Evolutionary conservation across 2,329 filamentous ascomycete species (phyloP), one percentile per base, ranked within the genome.

Genomic region (Sporothrix brunneoviolacea): DNA sequence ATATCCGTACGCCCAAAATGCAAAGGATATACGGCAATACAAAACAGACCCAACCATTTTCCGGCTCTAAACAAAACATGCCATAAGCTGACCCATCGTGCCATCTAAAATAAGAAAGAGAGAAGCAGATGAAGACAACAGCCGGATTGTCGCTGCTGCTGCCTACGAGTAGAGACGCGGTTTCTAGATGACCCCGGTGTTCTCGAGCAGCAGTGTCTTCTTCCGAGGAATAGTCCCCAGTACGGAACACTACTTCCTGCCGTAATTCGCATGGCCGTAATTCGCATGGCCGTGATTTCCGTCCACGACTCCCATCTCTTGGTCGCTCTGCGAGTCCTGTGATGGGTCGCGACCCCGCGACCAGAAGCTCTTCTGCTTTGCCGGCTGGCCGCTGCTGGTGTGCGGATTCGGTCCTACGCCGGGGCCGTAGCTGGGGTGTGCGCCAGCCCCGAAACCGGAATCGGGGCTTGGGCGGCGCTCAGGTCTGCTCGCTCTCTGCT

Each of bases 21-120:
- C 36, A 30, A 40, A 49, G 50, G 33, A 53, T 49, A 52, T 52
- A 45, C 45, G 41, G 46, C 32, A 48, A 52, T 44, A 44, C 22
- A 35, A 28, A 24, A 21, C 9, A 24, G 36, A 27, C n/a, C 18
- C 13, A 22, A 8, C 3, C 35, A 37, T 19, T 19, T 6, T 12
- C 4, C 12, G 18, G 12, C 27, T n/a, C 19, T 12, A 33, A 42
- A 21, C 24, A 16, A 15, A 41, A 51, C n/a, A n/a, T n/a, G n/a
- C n/a, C n/a, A n/a, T n/a, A n/a, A n/a, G n/a, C n/a, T n/a, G n/a
- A n/a, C n/a, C n/a, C n/a, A n/a, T n/a, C n/a, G n/a, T n/a, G n/a
- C n/a, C n/a, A 36, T 13, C 7, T 13, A 10, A 37, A 35, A 35
- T n/a, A 28, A 22, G 5, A 48, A 16, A 18, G 13, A 18, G 36